Evolutionary conservation across 176 grass and related monocot species (phyloP), one percentile per base, ranked within the genome.

Genomic region (Aegilops sharonensis): DNA sequence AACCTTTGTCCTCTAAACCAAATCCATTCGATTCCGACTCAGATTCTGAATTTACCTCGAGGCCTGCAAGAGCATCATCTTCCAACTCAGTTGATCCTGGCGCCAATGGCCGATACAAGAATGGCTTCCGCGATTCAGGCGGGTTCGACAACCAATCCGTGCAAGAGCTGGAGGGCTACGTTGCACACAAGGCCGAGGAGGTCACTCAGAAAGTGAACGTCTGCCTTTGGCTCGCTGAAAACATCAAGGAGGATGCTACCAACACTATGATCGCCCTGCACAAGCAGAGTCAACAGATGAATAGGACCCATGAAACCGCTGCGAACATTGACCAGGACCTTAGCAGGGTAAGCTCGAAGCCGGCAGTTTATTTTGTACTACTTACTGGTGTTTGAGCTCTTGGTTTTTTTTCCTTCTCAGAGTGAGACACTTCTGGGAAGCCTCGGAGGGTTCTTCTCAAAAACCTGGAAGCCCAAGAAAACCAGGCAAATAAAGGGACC

Each of bases 381-480:
- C 30, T 54, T 32, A 15, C 43, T n/a, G 0, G n/a, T 79, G 39
- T 86, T 85, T 76, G 74, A 85, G 37, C 42, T 68, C 32, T 13
- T 81, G 14, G 14, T 48, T 56, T 56, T 66, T 48, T 56, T 56
- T 66, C 31, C 40, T 75, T 62, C 8, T n/a, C 40, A 82, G 86
- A 75, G 86, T 18, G 79, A 87, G 35, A 87, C 61, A 74, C 78
- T 82, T 82, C 30, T 82, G n/a, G 68, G 87, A 59, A 89, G 81
- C 64, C 82, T 80, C 75, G 75, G 82, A 70, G 87, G 87, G 8
- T 48, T 89, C 47, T 89, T 89, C 68, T 81, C 88, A 37, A 89
- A 81, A 71, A 64, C 75, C 27, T 89, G 82, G 82, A 89, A 85
- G 82, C 82, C 82, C 57, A 89, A 89, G 67, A 89, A 81, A 89